Conservation (phyloP, 345 rosid genomes). For the Salix viminalis region DNA sequence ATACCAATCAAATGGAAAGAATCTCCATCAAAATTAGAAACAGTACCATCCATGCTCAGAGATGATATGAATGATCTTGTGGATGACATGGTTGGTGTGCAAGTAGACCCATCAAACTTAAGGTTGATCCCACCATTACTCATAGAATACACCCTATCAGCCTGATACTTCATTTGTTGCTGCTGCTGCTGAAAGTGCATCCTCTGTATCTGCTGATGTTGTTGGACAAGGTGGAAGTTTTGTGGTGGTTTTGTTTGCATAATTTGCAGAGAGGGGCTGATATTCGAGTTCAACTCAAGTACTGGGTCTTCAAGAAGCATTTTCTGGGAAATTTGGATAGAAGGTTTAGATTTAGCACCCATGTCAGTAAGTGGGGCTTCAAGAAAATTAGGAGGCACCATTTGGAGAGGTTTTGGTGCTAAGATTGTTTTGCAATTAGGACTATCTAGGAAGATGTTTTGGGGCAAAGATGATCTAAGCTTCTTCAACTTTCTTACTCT, state of each 20-base stretch:
- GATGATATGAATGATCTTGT: constrained; percentile 61
- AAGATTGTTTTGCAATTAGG: constrained; percentile 39
- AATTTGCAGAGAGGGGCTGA: constrained; percentile 33
- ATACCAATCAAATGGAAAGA: constrained; percentile 57
- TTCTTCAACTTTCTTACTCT: constrained; percentile 47
- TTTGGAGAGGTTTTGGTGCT: constrained; percentile 63
- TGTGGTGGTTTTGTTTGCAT: constrained; percentile 23
- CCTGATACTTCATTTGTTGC: constrained; percentile 33
- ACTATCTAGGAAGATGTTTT: constrained; percentile 52
- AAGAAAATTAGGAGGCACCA: constrained; percentile 35
- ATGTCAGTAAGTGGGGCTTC: constrained; percentile 23
- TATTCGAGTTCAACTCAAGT: constrained; percentile 38
- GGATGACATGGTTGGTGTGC: constrained; percentile 54
- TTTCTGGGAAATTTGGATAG: constrained; percentile 19
- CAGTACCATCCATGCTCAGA: constrained; percentile 59
- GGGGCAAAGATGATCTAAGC: constrained; percentile 51
- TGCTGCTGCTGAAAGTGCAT: constrained; percentile 35
- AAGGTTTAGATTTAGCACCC: constrained; percentile 26
- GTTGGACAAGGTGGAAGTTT: constrained; percentile 42
- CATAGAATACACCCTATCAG: constrained; percentile 39
- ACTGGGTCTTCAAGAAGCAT: constrained; percentile 41
- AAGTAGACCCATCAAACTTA: constrained; percentile 54
- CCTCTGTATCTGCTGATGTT: constrained; percentile 45
- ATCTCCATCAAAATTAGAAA: constrained; percentile 36
- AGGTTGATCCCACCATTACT: constrained; percentile 52